Base-by-base conservation (phyloP, 495 filamentous ascomycete species). In the Gamarada debralockiae region DNA sequence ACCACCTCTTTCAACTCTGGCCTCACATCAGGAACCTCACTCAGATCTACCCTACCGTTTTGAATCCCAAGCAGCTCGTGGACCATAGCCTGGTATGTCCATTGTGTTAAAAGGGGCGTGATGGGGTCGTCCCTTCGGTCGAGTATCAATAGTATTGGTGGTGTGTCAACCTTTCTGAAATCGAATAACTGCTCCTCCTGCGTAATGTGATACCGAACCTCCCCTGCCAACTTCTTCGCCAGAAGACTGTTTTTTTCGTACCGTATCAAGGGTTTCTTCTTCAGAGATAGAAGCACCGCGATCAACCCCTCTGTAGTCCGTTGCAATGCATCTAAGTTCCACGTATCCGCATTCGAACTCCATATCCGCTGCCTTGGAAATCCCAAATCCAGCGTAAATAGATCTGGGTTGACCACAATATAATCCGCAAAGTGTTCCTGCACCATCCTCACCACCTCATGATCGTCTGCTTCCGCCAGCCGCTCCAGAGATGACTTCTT, bases 51-150 rank as follows among this genome's bases (percentile, higher is more conserved):
- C 18, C 90, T 79, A 17, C 93, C 93, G 66, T 96, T 96, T 53
- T 89, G 77, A 50, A 98, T 96, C 13, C 93, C 95, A 29, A 97
- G 77, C 21, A 97, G 70, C 57, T 97, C 93, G 64, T 98, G 93
- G 1, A 97, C 95, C 93, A 97, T 97, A 8, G 95, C 95, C 67
- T 97, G 93, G 66, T 98, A 98, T 24, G 93, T 97, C 93, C 93
- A 98, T 66, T 98, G 93, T 9, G 89, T 95, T 40, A 98, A 78
- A 22, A 98, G 70, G 0, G 93, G 93, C n/a, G 93, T 98, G 37
- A 97, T 85, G 1, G 93, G 95, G 58, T 98, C 93, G 67, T 97
- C 92, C 66, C 93, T 81, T 27, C 93, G 82, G 69, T 98, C 93
- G 15, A 97, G 69, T 45, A 98, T 82, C 45, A 98, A 74, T 3